Evolutionary conservation across 768 basidiomycete species (phyloP).

Genomic region (Suillus luteus): DNA sequence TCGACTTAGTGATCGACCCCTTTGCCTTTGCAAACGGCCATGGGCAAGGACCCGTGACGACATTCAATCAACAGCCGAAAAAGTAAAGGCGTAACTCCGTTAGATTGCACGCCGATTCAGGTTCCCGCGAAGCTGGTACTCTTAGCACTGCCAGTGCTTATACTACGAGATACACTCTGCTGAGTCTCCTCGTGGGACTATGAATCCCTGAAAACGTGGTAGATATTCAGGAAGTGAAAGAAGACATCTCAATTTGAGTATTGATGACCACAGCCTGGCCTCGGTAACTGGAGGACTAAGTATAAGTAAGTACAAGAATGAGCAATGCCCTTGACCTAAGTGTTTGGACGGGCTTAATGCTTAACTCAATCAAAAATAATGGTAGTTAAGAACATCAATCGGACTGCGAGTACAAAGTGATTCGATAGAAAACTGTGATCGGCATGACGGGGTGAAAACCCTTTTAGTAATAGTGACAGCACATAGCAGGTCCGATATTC

Average conservation of each 20-base stretch:
- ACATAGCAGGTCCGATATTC: conserved; percentile 4
- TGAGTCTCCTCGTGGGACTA: not conserved
- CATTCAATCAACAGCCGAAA: not conserved
- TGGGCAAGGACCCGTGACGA: not conserved
- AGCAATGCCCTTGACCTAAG: conserved; percentile 1
- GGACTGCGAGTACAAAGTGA: conserved; percentile 76
- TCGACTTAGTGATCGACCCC: not conserved
- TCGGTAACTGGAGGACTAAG: not conserved
- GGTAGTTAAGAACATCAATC: conserved; percentile 33
- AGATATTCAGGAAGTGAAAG: not conserved
- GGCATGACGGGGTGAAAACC: conserved; percentile 10
- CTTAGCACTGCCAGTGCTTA: too few species aligned
- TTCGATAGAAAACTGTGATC: conserved; percentile 24
- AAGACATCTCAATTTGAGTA: not conserved
- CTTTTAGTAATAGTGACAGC: not conserved
- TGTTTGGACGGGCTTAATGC: not conserved
- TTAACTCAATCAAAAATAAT: conserved; percentile 6
- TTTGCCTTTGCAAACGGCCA: conserved; percentile 6
- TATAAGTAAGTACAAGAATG: conserved; percentile 2
- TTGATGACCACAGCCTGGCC: not conserved
- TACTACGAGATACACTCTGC: not conserved
- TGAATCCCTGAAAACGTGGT: not conserved
- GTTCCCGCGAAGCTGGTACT: not conserved
- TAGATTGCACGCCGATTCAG: conserved; percentile 1
- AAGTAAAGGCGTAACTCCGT: not conserved